These are phyloP conservation scores for Termitomyces eurrhizus DNA, from an alignment of 768 basidiomycete species.

Conservation along the genomic window DNA sequence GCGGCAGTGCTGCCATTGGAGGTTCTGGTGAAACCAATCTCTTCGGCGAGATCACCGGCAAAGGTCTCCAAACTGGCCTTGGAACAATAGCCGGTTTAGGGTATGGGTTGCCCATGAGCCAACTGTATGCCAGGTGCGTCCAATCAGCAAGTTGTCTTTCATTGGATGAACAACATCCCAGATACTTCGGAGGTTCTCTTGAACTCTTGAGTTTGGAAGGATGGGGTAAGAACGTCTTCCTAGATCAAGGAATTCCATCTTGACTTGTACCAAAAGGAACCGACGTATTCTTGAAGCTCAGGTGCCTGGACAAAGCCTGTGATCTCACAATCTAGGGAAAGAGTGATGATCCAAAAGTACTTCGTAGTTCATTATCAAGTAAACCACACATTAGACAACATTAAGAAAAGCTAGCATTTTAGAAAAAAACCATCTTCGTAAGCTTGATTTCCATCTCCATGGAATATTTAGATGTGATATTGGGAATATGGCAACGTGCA, in stretches of 20 bases:
- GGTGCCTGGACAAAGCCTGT: slow-evolving; percentile 47
- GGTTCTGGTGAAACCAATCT: slow-evolving; percentile 47
- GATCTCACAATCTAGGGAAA: slow-evolving; percentile 34
- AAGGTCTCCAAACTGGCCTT: slow-evolving; percentile 73
- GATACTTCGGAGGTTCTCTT: slow-evolving; percentile 84
- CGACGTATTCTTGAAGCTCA: slow-evolving; percentile 47
- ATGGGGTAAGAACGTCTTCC: slow-evolving; percentile 55
- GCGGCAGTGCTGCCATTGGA: slow-evolving; percentile 61
- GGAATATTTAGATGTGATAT: slow-evolving; percentile 28
- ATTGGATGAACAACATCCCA: slow-evolving; percentile 20
- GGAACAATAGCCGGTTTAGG: slow-evolving; percentile 91
- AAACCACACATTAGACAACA: slow-evolving; percentile 5
- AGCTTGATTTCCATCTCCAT: slow-evolving; percentile 8
- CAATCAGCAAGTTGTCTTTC: not conserved
- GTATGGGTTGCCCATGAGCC: slow-evolving; percentile 83
- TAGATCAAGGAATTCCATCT: slow-evolving; percentile 1
- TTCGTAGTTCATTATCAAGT: not conserved
- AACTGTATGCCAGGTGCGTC: slow-evolving; percentile 59
- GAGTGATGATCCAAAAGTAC: not conserved
- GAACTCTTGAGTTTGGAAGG: slow-evolving; percentile 81
- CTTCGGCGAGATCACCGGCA: slow-evolving; percentile 75
- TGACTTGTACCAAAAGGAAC: slow-evolving; percentile 29
- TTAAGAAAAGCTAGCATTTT: slow-evolving; percentile 4
- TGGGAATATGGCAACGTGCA: slow-evolving; percentile 28
- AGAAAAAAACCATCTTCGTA: not conserved